Evolutionary conservation across 129 eudicot species (phyloP), one percentile per base, ranked within the genome.

Genomic region (Pseudognaphalium luteoalbum): DNA sequence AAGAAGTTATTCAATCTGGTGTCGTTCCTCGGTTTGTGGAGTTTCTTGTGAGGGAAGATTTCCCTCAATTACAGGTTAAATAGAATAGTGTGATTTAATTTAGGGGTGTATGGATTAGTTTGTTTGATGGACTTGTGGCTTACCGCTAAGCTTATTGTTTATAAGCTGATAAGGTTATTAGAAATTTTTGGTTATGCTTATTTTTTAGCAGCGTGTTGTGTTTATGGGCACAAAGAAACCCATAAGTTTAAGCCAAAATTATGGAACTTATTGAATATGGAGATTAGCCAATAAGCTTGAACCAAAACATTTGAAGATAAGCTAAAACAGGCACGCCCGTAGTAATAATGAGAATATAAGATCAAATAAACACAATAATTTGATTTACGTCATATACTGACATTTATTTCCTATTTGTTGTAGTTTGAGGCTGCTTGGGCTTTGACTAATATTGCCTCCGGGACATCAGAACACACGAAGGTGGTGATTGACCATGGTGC

Each of bases 341-440:
- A 25, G 28, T 25, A 25, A 25, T 25, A 0, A 25, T 25, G 28
- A 25, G 28, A 25, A 25, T n/a, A 37, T 66, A 19, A n/a, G 52
- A 67, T 35, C 20, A 3, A 14, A 67, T 67, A 7, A 39, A 67
- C 32, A 67, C 30, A 39, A 37, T 16, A 16, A 35, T 16, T 16
- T 52, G 2, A 65, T 60, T 6, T 73, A 4, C 54, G 20, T 5
- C 56, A 28, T 39, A 37, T 14, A 32, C 5, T 51, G 32, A 73
- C 54, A 17, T 5, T 16, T 51, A 11, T 41, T 10, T 71, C 11
- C 10, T 58, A 9, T 59, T 9, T 72, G 35, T 32, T 62, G 32
- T 77, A 92, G 97, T 89, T 92, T 78, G 97, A 91, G 81, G 96
- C 97, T 28, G 95, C 96, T 69, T 91, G 96, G 97, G 96, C 96